These are phyloP conservation scores for Fagopyrum tataricum DNA, from an alignment of 148 eudicot genomes.

Conservation along the genomic window DNA sequence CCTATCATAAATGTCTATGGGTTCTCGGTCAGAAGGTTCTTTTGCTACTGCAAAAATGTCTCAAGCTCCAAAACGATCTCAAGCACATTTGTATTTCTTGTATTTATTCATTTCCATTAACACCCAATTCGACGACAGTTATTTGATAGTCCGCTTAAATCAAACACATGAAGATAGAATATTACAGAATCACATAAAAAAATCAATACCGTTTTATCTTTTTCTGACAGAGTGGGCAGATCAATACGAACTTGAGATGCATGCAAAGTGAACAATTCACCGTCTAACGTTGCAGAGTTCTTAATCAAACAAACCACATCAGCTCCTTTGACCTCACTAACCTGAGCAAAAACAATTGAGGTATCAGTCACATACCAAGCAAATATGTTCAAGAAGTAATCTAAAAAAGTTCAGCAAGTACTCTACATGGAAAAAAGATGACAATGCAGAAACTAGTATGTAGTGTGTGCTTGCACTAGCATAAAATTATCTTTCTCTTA, in stretches of 20 bases:
- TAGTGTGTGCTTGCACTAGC: background rate
- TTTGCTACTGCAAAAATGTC: background rate
- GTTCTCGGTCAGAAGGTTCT: background rate
- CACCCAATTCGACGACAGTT: background rate
- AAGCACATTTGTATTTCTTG: background rate
- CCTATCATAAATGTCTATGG: background rate
- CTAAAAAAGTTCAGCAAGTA: background rate
- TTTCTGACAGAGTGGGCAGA: slow-evolving; percentile 78
- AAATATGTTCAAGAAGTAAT: background rate
- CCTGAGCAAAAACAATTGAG: slow-evolving; percentile 33
- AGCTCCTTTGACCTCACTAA: slow-evolving; percentile 60
- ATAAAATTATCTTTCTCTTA: slow-evolving; percentile 25
- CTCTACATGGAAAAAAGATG: background rate
- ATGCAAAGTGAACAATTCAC: slow-evolving; percentile 79
- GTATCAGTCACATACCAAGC: background rate
- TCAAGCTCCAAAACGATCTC: background rate
- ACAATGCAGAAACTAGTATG: background rate
- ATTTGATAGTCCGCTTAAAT: background rate
- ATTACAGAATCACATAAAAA: background rate
- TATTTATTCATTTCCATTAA: background rate
- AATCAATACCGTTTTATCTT: slow-evolving; percentile 68
- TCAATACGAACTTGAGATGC: slow-evolving; percentile 85
- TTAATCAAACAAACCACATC: slow-evolving; percentile 78
- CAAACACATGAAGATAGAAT: background rate
- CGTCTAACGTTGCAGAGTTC: slow-evolving; percentile 83